Evolutionary conservation across 2,329 filamentous ascomycete species (phyloP).

Genomic region (Thermothelomyces thermophilus): DNA sequence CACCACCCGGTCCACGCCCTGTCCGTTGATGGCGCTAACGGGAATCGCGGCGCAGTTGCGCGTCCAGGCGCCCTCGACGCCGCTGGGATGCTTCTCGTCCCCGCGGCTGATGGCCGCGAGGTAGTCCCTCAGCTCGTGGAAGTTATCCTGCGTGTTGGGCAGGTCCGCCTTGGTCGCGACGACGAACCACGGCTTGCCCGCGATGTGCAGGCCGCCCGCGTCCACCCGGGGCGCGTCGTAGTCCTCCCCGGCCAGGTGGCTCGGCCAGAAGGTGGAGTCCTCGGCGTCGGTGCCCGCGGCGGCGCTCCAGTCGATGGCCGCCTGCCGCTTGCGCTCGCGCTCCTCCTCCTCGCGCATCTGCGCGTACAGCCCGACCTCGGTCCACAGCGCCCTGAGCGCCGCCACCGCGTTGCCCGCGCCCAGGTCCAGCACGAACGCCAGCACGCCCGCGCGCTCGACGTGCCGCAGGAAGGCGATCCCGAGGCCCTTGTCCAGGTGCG

Average conservation of each 20-base stretch:
- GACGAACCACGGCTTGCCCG: constrained; percentile 95
- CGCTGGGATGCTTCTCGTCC: constrained; percentile 64
- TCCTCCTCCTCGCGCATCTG: constrained; percentile 70
- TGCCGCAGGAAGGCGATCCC: constrained; percentile 90
- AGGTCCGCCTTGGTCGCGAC: constrained; percentile 90
- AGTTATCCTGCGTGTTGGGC: constrained; percentile 72
- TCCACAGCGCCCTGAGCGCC: constrained; percentile 78
- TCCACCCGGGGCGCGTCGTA: constrained; percentile 23
- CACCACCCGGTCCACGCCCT: constrained; percentile 71
- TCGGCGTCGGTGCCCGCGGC: constrained; percentile 36
- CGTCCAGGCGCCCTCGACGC: constrained; percentile 50
- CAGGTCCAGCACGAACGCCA: constrained; percentile 91
- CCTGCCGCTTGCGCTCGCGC: constrained; percentile 53
- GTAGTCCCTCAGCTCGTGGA: constrained; percentile 61
- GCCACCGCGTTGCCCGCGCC: constrained; percentile 69
- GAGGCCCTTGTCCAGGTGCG: constrained; percentile 84
- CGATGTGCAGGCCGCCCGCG: constrained; percentile 60
- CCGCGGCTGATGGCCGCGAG: constrained; percentile 59
- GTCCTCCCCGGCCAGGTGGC: constrained; percentile 28
- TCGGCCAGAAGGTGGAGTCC: constrained; percentile 17
- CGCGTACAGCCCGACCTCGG: constrained; percentile 81
- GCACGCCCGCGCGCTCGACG: constrained; percentile 84
- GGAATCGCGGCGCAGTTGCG: constrained; percentile 66
- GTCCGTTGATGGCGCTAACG: constrained; percentile 80
- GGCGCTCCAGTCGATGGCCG: constrained; percentile 52